These are phyloP conservation scores for Ogataea ramenticola DNA, from an alignment of 805 yeast genomes.

Conservation along the genomic window DNA sequence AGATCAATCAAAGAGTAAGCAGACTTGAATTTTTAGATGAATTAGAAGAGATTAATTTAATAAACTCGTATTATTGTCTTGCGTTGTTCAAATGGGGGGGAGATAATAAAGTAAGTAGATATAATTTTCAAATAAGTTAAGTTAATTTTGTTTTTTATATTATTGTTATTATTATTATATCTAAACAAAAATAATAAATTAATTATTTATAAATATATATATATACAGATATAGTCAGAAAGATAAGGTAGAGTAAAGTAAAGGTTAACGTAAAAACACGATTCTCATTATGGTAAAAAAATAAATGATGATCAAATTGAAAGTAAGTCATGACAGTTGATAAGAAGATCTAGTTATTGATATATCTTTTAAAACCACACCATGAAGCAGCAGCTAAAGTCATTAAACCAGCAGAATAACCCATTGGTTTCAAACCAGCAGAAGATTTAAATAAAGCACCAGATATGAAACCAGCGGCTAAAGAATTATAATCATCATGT, in stretches of 20 bases:
- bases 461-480: constrained; percentile 83
- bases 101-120: no score
- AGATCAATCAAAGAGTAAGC: constrained; percentile 38
- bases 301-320: no score
- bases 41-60: constrained; percentile 58
- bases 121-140: neutral
- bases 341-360: neutral
- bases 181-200: no score
- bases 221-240: neutral
- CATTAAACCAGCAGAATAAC: constrained; percentile 73
- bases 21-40: constrained; percentile 66
- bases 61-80: constrained; percentile 56
- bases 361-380: constrained; percentile 67
- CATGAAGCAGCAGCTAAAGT: constrained; percentile 90
- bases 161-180: no score
- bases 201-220: neutral
- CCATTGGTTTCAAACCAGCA: constrained; percentile 83
- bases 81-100: constrained; percentile 22
- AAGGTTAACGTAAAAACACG: no score
- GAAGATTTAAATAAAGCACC: constrained; percentile 89
- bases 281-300: neutral
- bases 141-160: no score
- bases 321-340: no score
- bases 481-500: constrained; percentile 80
- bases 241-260: no score